These are phyloP conservation scores for Tricholoma sp. DNA, from an alignment of 768 basidiomycete genomes.

Conservation along the genomic window DNA sequence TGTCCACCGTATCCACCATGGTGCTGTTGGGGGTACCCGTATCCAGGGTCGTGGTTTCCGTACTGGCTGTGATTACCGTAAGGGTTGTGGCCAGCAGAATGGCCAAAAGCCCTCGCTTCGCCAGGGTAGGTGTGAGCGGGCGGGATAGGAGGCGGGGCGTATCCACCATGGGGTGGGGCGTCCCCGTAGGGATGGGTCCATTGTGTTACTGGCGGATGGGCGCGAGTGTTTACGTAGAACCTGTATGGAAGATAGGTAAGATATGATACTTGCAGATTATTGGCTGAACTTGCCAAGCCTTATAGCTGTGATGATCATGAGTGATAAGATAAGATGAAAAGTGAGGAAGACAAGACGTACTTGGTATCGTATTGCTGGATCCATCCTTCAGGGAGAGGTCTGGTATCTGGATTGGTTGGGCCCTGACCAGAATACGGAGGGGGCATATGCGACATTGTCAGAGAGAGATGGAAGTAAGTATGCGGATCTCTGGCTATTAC, in stretches of 20 bases:
- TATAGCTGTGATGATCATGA: conserved; percentile 39
- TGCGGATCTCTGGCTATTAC: too few species aligned
- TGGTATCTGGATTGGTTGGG: conserved; percentile 44
- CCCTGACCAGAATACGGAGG: conserved; percentile 30
- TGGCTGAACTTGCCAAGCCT: conserved; percentile 49
- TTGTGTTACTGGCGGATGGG: conserved; percentile 56
- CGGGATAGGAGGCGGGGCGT: conserved; percentile 37
- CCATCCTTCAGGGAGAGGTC: conserved; percentile 67
- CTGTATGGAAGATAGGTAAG: conserved; percentile 25
- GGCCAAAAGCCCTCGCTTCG: too few species aligned
- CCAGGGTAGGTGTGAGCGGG: conserved; percentile 20
- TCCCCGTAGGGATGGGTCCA: conserved; percentile 64
- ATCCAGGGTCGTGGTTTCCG: conserved; percentile 21
- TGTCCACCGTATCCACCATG: conserved; percentile 17
- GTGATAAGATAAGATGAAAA: conserved; percentile 13
- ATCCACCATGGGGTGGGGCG: conserved; percentile 25
- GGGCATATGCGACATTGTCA: conserved; percentile 33
- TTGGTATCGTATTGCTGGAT: conserved; percentile 59
- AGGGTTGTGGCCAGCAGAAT: conserved; percentile 1
- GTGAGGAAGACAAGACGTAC: conserved; percentile 36
- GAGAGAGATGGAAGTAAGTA: conserved; percentile 4
- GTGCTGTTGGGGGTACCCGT: conserved; percentile 20
- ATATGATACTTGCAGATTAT: background rate
- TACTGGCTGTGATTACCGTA: conserved; percentile 14
- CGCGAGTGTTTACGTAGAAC: conserved; percentile 73